Conservation (phyloP, 2,329 filamentous ascomycete genomes). For the Neonectria faginata region DNA sequence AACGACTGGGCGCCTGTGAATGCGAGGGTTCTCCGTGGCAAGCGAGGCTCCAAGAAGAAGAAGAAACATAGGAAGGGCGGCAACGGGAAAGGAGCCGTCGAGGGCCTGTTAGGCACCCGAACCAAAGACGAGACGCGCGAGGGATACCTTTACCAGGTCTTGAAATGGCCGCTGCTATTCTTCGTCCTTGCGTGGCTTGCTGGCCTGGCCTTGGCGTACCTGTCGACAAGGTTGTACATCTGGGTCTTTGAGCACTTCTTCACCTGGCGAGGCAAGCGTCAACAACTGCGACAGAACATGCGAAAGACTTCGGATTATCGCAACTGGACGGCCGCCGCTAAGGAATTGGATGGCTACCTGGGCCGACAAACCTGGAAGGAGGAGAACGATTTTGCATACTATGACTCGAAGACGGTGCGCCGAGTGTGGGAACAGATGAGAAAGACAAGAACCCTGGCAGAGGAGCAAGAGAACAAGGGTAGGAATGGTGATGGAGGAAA, state of each 20-base stretch:
- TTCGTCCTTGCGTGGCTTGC: conserved; percentile 84
- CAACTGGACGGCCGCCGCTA: conserved; percentile 86
- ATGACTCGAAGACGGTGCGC: conserved; percentile 86
- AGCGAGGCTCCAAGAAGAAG: conserved; percentile 53
- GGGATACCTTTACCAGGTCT: conserved; percentile 86
- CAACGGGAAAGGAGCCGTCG: conserved; percentile 54
- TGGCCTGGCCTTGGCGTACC: conserved; percentile 77
- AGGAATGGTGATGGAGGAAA: conserved; percentile 55
- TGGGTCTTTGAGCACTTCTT: conserved; percentile 91
- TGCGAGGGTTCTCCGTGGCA: conserved; percentile 68
- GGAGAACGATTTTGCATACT: conserved; percentile 83
- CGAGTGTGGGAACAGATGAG: conserved; percentile 82
- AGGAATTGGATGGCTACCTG: conserved; percentile 81
- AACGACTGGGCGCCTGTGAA: conserved; percentile 96
- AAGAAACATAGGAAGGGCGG: conserved; percentile 43
- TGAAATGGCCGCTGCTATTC: conserved; percentile 92
- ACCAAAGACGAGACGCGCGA: conserved; percentile 93
- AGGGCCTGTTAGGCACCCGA: conserved; percentile 63
- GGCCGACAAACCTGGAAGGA: conserved; percentile 86
- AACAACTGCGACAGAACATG: conserved; percentile 77
- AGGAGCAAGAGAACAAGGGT: conserved; percentile 60
- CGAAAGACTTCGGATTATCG: conserved; percentile 78
- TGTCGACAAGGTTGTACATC: conserved; percentile 88
- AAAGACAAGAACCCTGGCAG: conserved; percentile 70
- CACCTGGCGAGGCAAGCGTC: conserved; percentile 85